Evolutionary conservation across 1,139 yeast genomes (phyloP).

Genomic region (Debaryomyces fabryi): DNA sequence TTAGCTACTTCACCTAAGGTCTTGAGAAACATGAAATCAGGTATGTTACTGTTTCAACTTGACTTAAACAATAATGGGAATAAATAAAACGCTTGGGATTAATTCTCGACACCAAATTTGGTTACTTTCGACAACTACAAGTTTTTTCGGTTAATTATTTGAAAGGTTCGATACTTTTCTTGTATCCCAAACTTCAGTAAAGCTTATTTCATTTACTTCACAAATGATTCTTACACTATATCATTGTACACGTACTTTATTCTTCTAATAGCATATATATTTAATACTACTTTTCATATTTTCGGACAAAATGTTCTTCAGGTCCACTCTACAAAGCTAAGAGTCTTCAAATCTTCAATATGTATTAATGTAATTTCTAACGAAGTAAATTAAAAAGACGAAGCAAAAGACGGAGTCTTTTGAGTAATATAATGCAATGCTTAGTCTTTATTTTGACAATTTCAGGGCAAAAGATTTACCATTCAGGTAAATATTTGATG

Average conservation of each 20-base stretch:
- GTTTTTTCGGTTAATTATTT: constrained; percentile 1
- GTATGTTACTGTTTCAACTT: constrained; percentile 42
- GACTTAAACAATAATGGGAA: constrained; percentile 16
- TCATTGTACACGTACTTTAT: neutral
- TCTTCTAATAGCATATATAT: constrained; percentile 4
- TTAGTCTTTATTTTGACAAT: constrained; percentile 3
- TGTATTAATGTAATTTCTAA: constrained; percentile 3
- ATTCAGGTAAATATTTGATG: constrained; percentile 3
- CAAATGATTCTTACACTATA: neutral
- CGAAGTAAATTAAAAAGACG: neutral
- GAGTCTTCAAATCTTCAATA: neutral
- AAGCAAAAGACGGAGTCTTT: neutral
- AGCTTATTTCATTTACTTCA: neutral
- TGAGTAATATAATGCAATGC: constrained; percentile 6
- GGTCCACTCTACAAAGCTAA: neutral
- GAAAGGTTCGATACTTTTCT: neutral
- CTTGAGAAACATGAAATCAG: constrained; percentile 38
- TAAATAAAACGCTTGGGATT: neutral
- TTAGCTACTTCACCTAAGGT: constrained; percentile 19
- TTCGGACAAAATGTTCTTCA: neutral
- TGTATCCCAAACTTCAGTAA: neutral
- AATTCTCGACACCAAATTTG: neutral
- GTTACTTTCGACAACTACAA: neutral
- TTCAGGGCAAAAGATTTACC: neutral
- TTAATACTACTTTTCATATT: neutral